Evolutionary conservation across 768 basidiomycete genomes (phyloP), one percentile per base, ranked within the genome.

Genomic region (Nidularia sp.): DNA sequence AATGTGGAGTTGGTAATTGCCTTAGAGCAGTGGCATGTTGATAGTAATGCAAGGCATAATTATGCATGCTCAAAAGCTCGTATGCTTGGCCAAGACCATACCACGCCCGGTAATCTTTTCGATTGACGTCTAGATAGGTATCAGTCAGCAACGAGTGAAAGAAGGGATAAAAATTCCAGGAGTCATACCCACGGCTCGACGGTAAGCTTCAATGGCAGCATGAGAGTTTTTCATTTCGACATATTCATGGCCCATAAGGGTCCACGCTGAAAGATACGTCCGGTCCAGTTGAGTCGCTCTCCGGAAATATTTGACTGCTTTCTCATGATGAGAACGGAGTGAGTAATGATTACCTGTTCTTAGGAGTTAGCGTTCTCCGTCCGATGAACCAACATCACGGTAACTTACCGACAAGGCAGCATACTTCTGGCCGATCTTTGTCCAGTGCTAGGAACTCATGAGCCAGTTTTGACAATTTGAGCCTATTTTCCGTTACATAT

Each of bases 191-290:
- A 98, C 85, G 49, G 97, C 97, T 63, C 94, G 82, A 50, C 97
- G 83, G 69, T 98, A 99, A 7, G 94, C 91, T 70, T 98, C 97
- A 51, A 98, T 97, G 12, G 97, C 96, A 2, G 97, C 97, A 75
- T 98, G 95, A 4, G 93, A 93, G 67, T 99, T 98, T 72, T 98
- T 98, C 86, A 97, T 86, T 71, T 99, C 97, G 43, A 99, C 90
- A 61, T 90, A 98, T 69, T 98, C 97, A 62, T 99, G 97, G 1
- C 97, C 97, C 93, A 99, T 94, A 56, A 99, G 72, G 3, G 96
- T 98, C 97, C 97, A 99, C 4, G 97, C 97, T 5, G 94, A 90
- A 44, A 98, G 78, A 69, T 94, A 98, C 1, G 90, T 94, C 51
- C 90, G 82, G 67, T 99, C 95, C 45, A 99, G 81, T 62, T 95